A percentile compares a stretch with the other conserved stretches of the same genome.
Evolutionary conservation across 2,329 filamentous ascomycete species (phyloP).

Genomic region (Byssothecium circinans): DNA sequence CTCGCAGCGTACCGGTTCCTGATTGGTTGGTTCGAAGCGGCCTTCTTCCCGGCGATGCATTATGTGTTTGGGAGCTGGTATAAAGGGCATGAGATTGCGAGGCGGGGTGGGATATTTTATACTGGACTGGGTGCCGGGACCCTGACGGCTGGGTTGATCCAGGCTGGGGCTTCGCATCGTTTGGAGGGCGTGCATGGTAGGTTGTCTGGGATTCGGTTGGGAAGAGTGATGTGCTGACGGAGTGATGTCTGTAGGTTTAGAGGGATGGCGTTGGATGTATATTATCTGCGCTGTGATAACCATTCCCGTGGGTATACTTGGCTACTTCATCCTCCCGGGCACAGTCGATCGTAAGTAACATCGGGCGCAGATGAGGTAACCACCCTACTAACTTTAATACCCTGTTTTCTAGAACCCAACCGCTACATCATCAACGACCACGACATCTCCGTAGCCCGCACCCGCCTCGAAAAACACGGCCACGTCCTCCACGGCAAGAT

Average conservation of each 20-base stretch:
- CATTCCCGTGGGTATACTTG: constrained; percentile 44
- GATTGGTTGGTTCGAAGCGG: constrained; percentile 2
- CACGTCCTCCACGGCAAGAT: too few relatives aligned
- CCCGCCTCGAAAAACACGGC: too few relatives aligned
- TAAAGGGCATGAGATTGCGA: constrained; percentile 61
- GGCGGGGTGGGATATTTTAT: constrained; percentile 64
- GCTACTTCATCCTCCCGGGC: constrained; percentile 46
- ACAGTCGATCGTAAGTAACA: too few relatives aligned
- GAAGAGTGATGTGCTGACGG: too few relatives aligned
- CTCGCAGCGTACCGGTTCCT: constrained; percentile 4
- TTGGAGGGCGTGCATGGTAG: constrained; percentile 50
- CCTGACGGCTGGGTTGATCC: constrained; percentile 65
- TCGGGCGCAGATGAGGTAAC: too few relatives aligned
- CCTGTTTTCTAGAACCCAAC: too few relatives aligned
- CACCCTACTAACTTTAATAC: too few relatives aligned
- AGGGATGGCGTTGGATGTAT: constrained; percentile 58
- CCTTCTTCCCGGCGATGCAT: constrained; percentile 47
- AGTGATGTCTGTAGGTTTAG: too few relatives aligned
- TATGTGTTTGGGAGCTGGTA: constrained; percentile 67
- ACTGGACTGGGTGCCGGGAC: constrained; percentile 61
- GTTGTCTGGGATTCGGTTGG: too few relatives aligned
- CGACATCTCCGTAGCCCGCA: too few relatives aligned
- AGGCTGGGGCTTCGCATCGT: constrained; percentile 54
- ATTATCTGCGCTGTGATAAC: constrained; percentile 44
- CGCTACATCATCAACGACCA: too few relatives aligned